Percentiles rank a stretch among this genome's conserved stretches.
Conservation (phyloP, 257 asterid species). For the Nyctanthes arbortristis region DNA sequence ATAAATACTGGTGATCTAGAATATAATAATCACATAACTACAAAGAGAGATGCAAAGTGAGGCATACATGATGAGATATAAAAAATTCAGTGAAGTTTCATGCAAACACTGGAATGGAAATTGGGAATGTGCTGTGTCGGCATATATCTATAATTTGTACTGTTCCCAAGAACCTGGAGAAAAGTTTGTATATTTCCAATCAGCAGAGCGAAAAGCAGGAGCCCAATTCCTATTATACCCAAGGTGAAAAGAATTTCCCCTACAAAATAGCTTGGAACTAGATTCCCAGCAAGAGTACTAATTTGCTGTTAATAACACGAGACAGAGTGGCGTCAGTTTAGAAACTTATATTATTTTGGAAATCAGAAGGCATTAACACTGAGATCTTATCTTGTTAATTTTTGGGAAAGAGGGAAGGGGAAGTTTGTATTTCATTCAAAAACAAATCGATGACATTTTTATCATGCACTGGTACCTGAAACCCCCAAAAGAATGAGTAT, state of each 20-base stretch:
- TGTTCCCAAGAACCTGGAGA: slow-evolving; percentile 88
- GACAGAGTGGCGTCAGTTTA: slow-evolving; percentile 9
- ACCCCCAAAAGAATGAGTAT: slow-evolving; percentile 95
- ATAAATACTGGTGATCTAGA: not conserved
- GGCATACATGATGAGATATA: not conserved
- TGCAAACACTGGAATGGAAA: no score
- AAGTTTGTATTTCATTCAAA: no score
- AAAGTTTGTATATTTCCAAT: slow-evolving; percentile 96
- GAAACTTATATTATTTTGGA: not conserved
- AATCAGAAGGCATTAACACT: not conserved
- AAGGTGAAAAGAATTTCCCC: slow-evolving; percentile 91
- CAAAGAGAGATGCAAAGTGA: not conserved
- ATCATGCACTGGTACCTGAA: slow-evolving; percentile 64
- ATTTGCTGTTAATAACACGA: slow-evolving; percentile 57
- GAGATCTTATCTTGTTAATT: not conserved
- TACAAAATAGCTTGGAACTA: slow-evolving; percentile 69
- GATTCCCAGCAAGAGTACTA: slow-evolving; percentile 95
- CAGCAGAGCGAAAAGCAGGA: slow-evolving; percentile 82
- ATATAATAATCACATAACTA: not conserved
- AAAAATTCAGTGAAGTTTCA: not conserved
- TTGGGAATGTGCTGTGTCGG: no score
- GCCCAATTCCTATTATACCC: slow-evolving; percentile 82
- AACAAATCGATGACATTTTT: not conserved
- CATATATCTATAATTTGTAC: no score
- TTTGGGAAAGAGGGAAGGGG: no score